These are phyloP conservation scores for Francoa sonchifolia DNA, from an alignment of 441 rosid genomes.

Conservation along the genomic window DNA sequence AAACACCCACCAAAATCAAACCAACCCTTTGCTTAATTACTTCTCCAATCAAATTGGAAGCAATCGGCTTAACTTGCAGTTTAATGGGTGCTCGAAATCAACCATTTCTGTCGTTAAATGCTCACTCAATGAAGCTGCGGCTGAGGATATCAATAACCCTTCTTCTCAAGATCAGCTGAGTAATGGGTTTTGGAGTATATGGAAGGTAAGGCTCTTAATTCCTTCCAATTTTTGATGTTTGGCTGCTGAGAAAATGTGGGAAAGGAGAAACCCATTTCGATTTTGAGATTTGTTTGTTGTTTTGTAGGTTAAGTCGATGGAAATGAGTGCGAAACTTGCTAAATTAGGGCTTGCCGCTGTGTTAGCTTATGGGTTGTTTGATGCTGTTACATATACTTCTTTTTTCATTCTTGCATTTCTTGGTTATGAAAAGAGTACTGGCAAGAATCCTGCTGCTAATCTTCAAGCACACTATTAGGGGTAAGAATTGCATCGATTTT, in stretches of 20 bases:
- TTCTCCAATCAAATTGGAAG: too few species aligned
- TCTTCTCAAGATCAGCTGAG: neutral
- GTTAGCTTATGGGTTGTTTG: constrained; percentile 28
- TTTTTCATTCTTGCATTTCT: constrained; percentile 27
- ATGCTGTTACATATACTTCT: constrained; percentile 25
- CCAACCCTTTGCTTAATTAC: too few species aligned
- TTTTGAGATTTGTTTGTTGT: neutral
- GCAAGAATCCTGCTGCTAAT: constrained; percentile 30
- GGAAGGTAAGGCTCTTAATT: neutral
- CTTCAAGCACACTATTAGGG: constrained; percentile 28
- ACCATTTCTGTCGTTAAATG: neutral
- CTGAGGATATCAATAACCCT: neutral
- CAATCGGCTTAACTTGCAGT: too few species aligned
- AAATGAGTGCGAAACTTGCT: constrained; percentile 27
- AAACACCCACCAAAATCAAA: too few species aligned
- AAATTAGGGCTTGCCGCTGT: constrained; percentile 31
- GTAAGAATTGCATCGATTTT: constrained; percentile 7
- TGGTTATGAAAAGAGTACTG: constrained; percentile 29
- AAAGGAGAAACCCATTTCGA: neutral
- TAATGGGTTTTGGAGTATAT: constrained; percentile 1
- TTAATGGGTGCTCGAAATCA: too few species aligned
- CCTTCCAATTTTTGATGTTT: neutral
- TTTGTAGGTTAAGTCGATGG: constrained; percentile 20
- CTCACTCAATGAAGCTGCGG: neutral
- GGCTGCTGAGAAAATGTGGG: neutral